phyloP scores from a whole-genome alignment of 164 flowering plant species.

The Houttuynia cordata region DNA sequence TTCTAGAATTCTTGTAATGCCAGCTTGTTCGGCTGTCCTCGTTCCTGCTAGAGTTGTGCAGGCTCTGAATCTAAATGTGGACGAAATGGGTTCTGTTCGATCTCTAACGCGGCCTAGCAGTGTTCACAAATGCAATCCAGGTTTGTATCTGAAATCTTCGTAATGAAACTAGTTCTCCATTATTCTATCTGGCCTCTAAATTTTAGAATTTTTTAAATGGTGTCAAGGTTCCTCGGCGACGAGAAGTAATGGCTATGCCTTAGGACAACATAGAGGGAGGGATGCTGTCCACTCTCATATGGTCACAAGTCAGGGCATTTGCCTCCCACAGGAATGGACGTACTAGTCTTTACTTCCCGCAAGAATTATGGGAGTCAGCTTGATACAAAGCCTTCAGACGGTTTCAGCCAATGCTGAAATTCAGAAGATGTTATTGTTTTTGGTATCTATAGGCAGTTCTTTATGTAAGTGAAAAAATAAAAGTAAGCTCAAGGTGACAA shows the following conservation, averaged over 20 bases:
- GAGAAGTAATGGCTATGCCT: constrained; percentile 6
- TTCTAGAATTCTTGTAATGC: not conserved
- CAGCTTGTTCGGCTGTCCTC: constrained; percentile 54
- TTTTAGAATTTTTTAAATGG: no score
- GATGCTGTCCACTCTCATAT: constrained; percentile 8
- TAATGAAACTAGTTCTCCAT: not conserved
- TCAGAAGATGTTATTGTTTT: no score
- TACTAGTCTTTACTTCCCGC: constrained; percentile 25
- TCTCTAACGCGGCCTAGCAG: constrained; percentile 14
- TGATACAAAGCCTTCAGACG: not conserved
- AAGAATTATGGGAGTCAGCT: not conserved
- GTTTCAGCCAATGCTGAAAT: no score
- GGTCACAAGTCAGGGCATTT: constrained; percentile 29
- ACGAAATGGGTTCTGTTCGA: constrained; percentile 22
- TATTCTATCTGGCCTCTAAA: not conserved
- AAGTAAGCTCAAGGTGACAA: no score
- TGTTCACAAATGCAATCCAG: constrained; percentile 3
- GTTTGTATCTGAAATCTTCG: constrained; percentile 1
- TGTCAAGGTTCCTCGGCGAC: constrained; percentile 4
- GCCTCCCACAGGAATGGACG: constrained; percentile 78
- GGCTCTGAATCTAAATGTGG: constrained; percentile 51
- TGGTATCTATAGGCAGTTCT: no score
- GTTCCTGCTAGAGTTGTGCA: constrained; percentile 64
- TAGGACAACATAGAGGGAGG: constrained; percentile 5
- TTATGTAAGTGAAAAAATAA: no score